Base-by-base conservation (phyloP, 208 protist species). In the Endotrypanum monterogeii region DNA sequence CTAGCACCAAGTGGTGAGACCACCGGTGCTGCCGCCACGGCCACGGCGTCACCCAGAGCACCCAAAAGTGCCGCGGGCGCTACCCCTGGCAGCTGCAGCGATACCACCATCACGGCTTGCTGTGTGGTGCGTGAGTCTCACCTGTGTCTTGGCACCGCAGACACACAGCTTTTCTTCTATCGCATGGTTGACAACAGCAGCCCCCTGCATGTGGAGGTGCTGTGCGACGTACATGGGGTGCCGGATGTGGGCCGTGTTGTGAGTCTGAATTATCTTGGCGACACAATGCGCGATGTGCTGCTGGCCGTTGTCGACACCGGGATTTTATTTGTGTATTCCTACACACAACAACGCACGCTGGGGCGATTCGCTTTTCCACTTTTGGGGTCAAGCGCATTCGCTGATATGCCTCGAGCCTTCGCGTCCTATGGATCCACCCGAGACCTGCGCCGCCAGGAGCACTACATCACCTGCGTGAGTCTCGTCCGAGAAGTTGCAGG, bases 51-150 rank as follows among this genome's bases (percentile, higher is more conserved):
- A 54, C 25, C 44, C 44, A 68, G 30, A 7, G 63, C 25, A 23
- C 50, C 16, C 6, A 54, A 54, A 25, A 23, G 44, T 25, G 37
- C 41, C 44, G 54, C 50, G 48, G 35, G 57, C 56, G 25, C 20
- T 68, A 39, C 56, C 35, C 51, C 23, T 71, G 37, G 55, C 3
- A 30, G 54, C 68, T 44, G 55, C 28, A 62, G 51, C 41, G 62
- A 76, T 35, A 71, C 87, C 51, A 91, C 88, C 56, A 88, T 96
- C 71, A 96, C 92, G 8, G 87, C 92, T 7, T 93, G 92, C 81
- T 94, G 92, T 81, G 83, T 93, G 50, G 80, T 93, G 48, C 89
- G 89, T 6, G 92, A 96, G 76, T 84, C 84, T 28, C 89, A 93
- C 78, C 71, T 94, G 25, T 96, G 92, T 69, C 65, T 96, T 39